These are phyloP conservation scores for Phaeophleospora eucalypticola DNA, from an alignment of 2,329 filamentous ascomycete genomes.

Conservation along the genomic window DNA sequence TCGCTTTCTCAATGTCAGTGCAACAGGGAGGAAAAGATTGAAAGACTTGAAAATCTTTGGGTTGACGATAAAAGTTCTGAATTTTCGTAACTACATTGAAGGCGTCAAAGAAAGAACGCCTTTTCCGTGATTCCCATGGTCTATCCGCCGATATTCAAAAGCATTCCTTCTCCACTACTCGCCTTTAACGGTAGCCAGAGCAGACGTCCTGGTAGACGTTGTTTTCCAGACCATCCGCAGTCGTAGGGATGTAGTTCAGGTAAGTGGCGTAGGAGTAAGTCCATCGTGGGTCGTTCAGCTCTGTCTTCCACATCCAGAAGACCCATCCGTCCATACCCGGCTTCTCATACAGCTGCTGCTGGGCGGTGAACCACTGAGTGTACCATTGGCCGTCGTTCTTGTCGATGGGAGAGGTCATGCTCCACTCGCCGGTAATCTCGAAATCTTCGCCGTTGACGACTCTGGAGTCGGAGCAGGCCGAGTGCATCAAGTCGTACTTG, in stretches of 20 bases:
- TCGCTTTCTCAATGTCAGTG: too few relatives aligned
- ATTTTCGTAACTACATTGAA: too few relatives aligned
- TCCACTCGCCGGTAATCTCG: slow-evolving; percentile 9
- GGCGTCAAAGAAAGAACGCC: too few relatives aligned
- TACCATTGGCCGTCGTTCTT: slow-evolving; percentile 6
- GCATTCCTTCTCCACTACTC: too few relatives aligned
- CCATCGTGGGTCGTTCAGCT: slow-evolving; percentile 10
- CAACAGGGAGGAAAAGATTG: too few relatives aligned
- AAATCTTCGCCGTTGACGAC: slow-evolving; percentile 8
- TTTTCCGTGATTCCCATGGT: too few relatives aligned
- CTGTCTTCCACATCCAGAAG: slow-evolving; percentile 12
- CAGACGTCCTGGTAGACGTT: slow-evolving; percentile 14
- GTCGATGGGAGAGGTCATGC: slow-evolving; percentile 7
- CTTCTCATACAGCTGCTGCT: slow-evolving; percentile 12
- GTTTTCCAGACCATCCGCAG: slow-evolving; percentile 7
- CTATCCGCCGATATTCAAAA: too few relatives aligned
- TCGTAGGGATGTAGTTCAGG: slow-evolving; percentile 6
- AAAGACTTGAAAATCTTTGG: too few relatives aligned
- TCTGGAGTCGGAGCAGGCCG: slow-evolving; percentile 8
- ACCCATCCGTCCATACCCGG: slow-evolving; percentile 10
- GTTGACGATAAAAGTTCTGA: too few relatives aligned
- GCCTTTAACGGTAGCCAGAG: slow-evolving; percentile 4
- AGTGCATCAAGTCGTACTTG: slow-evolving; percentile 7
- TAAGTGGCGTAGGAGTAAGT: slow-evolving; percentile 8
- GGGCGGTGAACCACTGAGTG: slow-evolving; percentile 8